Evolutionary conservation across 371 early-diverging fungal species (phyloP), one percentile per base, ranked within the genome.

Genomic region (Choanephora cucurbitarum): DNA sequence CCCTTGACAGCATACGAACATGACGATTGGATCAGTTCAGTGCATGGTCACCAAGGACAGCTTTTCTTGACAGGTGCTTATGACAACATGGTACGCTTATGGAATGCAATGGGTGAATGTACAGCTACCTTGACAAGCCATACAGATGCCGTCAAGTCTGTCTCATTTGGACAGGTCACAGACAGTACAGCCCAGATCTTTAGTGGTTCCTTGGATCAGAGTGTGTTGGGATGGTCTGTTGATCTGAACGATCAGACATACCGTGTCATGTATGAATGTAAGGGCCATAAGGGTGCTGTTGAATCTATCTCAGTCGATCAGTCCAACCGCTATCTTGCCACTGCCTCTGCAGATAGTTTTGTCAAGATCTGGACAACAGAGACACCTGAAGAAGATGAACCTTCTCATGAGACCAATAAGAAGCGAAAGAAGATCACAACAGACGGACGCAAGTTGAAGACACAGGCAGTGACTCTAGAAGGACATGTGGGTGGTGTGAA

Each of bases 21-120:
- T 57, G 95, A 96, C 62, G 96, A 96, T 69, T 97, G 97, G 97
- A 88, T 97, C 57, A 85, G 91, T 55, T 82, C 88, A 33, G 88
- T 95, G 1, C 69, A 80, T 56, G 53, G 81, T 66, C 42, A 70
- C 49, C 37, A 74, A 55, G 59, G 61, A 10, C n/a, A n/a, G n/a
- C 57, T 81, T 23, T 86, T 94, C 55, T 73, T 89, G 54, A 88
- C 92, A 4, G 93, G 94, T 21, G 88, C 90, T 5, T 96, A 92
- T 65, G 97, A 97, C 64, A 87, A 86, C 52, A 74, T 81, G 51
- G 88, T 88, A 32, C 83, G 95, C 17, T 67, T 97, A 52, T 96
- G 93, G 93, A 87, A 90, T 61, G 70, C 77, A 43, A 79, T 82
- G 11, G 89, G 87, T 52, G 84, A 86, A 72, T 91, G 89, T 64